Base-by-base conservation (phyloP, 1,284 basidiomycete genomes). In the Bjerkandera adusta region DNA sequence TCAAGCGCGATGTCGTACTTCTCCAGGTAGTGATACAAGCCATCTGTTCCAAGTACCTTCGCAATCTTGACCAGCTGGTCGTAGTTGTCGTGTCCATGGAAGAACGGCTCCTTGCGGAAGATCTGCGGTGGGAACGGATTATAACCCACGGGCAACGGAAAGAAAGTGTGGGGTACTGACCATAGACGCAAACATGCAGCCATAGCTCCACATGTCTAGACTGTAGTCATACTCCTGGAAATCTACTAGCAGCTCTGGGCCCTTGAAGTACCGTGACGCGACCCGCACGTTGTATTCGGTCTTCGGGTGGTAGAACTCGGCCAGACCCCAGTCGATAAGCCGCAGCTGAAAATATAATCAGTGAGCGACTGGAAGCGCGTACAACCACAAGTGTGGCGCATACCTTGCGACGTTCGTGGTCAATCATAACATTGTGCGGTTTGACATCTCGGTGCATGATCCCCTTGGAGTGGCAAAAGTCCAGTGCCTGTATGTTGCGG, bases 371-470 rank as follows among this genome's bases (percentile, higher is more conserved):
- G 41, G 21, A 43, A 16, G 18, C 22, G 32, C 35, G 18, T 35
- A 2, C 26, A 5, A 33, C 15, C 13, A 15, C 6, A 27, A 15
- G 51, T 36, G 33, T 12, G 22, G 16, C 20, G 26, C 74, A 53
- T 62, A 90, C 92, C 77, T 95, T 94, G 63, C 92, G 85, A 67
- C 89, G 88, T 62, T 97, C 92, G 63, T 98, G 95, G 69, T 99
- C 97, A 67, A 99, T 98, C 94, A 99, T 98, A 49, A 99, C 95
- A 66, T 99, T 99, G 71, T 97, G 94, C 4, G 97, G 96, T 67
- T 99, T 99, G 54, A 99, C 96, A 66, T 99, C 97, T 54, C 97
- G 82, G 65, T 99, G 97, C 94, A 98, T 99, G 67, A 98, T 98
- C 11, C 96, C 96, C 57, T 95, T 91, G 26, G 96, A 98, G 69